These are phyloP conservation scores for Myrica gale DNA, from an alignment of 306 rosid species.

Conservation along the genomic window DNA sequence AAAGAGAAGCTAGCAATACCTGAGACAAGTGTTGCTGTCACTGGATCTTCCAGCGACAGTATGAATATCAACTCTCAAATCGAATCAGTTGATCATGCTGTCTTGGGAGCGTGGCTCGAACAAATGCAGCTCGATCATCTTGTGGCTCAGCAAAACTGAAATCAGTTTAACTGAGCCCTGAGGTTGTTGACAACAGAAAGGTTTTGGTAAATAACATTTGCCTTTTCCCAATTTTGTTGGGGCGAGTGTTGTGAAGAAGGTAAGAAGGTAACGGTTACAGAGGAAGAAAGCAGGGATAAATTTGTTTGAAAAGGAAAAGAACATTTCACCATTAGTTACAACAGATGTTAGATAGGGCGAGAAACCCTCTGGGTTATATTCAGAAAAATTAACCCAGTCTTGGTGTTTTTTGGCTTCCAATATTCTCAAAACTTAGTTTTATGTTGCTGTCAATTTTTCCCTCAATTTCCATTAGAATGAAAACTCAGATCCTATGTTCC, in stretches of 20 bases:
- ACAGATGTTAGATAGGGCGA: conserved; percentile 30
- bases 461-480: conserved; percentile 36
- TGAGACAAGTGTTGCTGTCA: conserved; percentile 37
- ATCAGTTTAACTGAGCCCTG: conserved; percentile 22
- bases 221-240: conserved; percentile 45
- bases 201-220: conserved; percentile 43
- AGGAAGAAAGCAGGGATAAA: conserved; percentile 26
- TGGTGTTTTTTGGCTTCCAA: conserved; percentile 44
- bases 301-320: conserved; percentile 18
- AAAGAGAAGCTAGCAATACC: conserved; percentile 53
- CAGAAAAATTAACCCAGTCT: conserved; percentile 28
- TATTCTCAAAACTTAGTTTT: conserved; percentile 51
- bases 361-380: conserved; percentile 39
- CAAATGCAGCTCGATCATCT: conserved; percentile 65
- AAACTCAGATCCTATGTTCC: conserved; percentile 37
- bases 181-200: conserved; percentile 45
- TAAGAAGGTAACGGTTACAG: conserved; percentile 29
- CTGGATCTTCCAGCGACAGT: conserved; percentile 43
- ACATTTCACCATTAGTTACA: conserved; percentile 38
- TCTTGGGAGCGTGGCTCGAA: conserved; percentile 63
- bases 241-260: conserved; percentile 9
- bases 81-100: conserved; percentile 55
- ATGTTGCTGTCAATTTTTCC: conserved; percentile 35
- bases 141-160: conserved; percentile 68
- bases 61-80: conserved; percentile 45